Conservation (phyloP, 352 stramenopile genomes). For the Paralagenidium karlingii region DNA sequence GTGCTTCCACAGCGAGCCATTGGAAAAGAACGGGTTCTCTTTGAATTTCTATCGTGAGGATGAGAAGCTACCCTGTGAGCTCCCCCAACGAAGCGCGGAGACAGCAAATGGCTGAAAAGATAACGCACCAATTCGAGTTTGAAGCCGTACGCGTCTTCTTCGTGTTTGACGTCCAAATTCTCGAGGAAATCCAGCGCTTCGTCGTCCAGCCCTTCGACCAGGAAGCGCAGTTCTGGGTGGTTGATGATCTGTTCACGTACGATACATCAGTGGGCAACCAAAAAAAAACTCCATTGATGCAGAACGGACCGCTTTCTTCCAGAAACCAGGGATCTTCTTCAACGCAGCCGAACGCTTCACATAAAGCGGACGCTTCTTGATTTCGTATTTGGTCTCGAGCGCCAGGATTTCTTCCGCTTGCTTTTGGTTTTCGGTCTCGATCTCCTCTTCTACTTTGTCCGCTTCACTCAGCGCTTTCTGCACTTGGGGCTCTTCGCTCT, state of each 20-base stretch:
- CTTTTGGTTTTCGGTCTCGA: constrained; percentile 53
- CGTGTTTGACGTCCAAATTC: constrained; percentile 45
- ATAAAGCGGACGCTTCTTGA: constrained; percentile 42
- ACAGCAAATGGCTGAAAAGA: not conserved
- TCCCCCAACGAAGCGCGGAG: not conserved
- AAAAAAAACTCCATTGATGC: not conserved
- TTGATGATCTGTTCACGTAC: constrained; percentile 31
- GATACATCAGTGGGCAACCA: not conserved
- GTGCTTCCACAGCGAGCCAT: constrained; percentile 48
- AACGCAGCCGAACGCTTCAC: constrained; percentile 56
- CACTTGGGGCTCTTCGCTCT: constrained; percentile 18
- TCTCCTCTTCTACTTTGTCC: constrained; percentile 34
- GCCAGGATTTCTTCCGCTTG: constrained; percentile 49
- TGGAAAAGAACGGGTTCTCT: constrained; percentile 53
- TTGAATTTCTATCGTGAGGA: constrained; percentile 12
- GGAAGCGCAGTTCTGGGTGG: constrained; percentile 41
- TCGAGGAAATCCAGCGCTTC: constrained; percentile 36
- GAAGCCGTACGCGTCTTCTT: constrained; percentile 50
- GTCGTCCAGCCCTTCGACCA: constrained; percentile 32
- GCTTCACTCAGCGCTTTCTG: constrained; percentile 42
- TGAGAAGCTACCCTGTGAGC: not conserved
- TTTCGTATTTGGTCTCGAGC: constrained; percentile 71
- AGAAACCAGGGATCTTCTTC: constrained; percentile 51
- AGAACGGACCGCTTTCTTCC: constrained; percentile 64
- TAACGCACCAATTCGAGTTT: constrained; percentile 51